Percentiles rank a stretch among this genome's conserved stretches.
These are phyloP conservation scores for Aspergillus sclerotioniger DNA, from an alignment of 495 filamentous ascomycete genomes.

Conservation along the genomic window DNA sequence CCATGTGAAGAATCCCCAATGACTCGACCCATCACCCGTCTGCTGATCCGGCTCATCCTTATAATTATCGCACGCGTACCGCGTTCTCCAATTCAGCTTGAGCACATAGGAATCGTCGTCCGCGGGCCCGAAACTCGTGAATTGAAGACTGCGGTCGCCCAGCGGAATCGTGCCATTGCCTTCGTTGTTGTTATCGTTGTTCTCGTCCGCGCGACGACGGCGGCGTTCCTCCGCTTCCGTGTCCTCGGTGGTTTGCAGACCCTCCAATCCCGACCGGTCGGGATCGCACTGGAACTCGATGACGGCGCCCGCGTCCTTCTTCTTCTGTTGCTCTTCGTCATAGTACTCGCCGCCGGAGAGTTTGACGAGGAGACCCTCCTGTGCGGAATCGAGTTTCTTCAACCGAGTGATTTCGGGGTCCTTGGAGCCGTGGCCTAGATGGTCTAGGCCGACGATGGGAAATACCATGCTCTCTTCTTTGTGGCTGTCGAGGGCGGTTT, in stretches of 20 bases:
- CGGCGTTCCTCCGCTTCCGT: not conserved
- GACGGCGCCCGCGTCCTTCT: conserved; percentile 62
- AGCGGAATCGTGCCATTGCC: conserved; percentile 27
- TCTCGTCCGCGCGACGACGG: conserved; percentile 24
- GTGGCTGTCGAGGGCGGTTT: conserved; percentile 39
- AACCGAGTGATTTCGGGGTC: conserved; percentile 63
- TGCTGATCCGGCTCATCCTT: conserved; percentile 40
- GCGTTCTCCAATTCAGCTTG: conserved; percentile 77
- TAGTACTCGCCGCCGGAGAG: conserved; percentile 65
- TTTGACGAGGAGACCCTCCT: conserved; percentile 68
- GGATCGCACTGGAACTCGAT: conserved; percentile 83
- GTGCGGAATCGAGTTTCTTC: conserved; percentile 57
- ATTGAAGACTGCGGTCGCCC: conserved; percentile 60
- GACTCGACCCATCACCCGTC: conserved; percentile 24
- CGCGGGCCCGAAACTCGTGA: conserved; percentile 61
- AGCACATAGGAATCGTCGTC: conserved; percentile 55
- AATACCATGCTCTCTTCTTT: conserved; percentile 44
- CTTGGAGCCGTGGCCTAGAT: conserved; percentile 49
- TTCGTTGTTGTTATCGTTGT: conserved; percentile 29
- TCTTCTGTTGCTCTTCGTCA: conserved; percentile 33
- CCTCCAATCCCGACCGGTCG: conserved; percentile 67
- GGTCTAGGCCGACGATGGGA: conserved; percentile 71
- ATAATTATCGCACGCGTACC: conserved; percentile 73
- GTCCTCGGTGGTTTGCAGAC: conserved; percentile 39
- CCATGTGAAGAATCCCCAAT: conserved; percentile 98